These are phyloP conservation scores for Yamadazyma laniorum DNA, from an alignment of 805 yeast species.

Conservation along the genomic window DNA sequence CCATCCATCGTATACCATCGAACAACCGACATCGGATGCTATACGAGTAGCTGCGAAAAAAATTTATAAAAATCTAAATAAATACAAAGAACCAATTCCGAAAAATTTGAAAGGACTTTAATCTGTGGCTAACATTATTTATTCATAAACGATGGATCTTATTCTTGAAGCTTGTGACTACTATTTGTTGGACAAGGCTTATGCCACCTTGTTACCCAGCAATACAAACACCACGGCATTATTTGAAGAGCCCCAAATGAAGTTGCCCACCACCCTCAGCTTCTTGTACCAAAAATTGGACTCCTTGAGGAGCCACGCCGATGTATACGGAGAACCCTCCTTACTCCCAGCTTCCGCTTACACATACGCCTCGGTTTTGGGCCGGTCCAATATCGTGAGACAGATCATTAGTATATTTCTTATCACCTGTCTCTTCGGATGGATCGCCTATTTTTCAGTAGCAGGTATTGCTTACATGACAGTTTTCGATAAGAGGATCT, in stretches of 20 bases:
- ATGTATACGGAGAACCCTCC: slow-evolving; percentile 61
- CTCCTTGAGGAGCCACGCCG: slow-evolving; percentile 29
- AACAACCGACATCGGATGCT: neutral
- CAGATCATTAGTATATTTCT: slow-evolving; percentile 65
- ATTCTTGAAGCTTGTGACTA: slow-evolving; percentile 80
- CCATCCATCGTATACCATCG: neutral
- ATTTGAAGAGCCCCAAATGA: neutral
- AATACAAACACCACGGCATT: slow-evolving; percentile 12
- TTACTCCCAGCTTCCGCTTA: slow-evolving; percentile 55
- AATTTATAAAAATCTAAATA: too few species aligned
- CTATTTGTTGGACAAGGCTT: slow-evolving; percentile 67
- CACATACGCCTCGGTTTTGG: slow-evolving; percentile 65
- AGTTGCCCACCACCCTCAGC: slow-evolving; percentile 7
- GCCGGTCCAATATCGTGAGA: slow-evolving; percentile 71
- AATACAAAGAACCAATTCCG: too few species aligned
- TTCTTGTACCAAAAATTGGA: slow-evolving; percentile 12
- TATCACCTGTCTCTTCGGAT: slow-evolving; percentile 79
- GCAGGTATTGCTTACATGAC: slow-evolving; percentile 77
- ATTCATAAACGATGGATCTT: slow-evolving; percentile 69
- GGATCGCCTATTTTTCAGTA: slow-evolving; percentile 71
- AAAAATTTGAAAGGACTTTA: too few species aligned
- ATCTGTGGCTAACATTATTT: too few species aligned
- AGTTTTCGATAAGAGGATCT: slow-evolving; percentile 82
- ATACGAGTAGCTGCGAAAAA: neutral
- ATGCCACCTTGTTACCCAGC: slow-evolving; percentile 55